phyloP scores from a whole-genome alignment of 2,329 filamentous ascomycete genomes.

The Rugonectria rugulosa region DNA sequence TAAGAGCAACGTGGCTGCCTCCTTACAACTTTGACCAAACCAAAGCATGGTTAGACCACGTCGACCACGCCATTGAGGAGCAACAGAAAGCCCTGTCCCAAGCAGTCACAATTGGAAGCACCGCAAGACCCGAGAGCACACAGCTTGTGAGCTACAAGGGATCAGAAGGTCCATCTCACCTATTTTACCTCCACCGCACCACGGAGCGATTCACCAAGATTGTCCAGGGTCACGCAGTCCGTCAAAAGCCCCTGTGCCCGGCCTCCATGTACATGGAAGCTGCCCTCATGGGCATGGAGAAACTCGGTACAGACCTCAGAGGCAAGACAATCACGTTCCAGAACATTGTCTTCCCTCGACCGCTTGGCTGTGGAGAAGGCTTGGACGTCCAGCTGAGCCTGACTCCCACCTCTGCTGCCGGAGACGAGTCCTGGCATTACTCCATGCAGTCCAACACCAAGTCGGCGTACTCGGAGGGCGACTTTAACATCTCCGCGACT shows the following conservation, averaged over 20 bases:
- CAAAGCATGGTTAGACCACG: constrained; percentile 27
- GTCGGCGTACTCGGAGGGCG: constrained; percentile 18
- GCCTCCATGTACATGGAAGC: constrained; percentile 35
- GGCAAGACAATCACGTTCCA: constrained; percentile 22
- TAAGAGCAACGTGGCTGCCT: constrained; percentile 24
- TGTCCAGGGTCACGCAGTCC: constrained; percentile 28
- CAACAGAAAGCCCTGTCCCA: background rate
- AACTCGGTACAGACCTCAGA: constrained; percentile 15
- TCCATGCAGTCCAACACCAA: constrained; percentile 10
- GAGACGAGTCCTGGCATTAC: constrained; percentile 20
- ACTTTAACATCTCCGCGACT: constrained; percentile 9
- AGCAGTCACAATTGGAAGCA: background rate
- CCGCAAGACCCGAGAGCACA: background rate
- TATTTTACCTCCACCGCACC: constrained; percentile 15
- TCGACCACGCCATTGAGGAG: constrained; percentile 21
- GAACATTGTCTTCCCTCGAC: constrained; percentile 21
- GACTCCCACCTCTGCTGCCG: background rate
- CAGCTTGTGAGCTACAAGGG: constrained; percentile 19
- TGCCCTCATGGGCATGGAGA: constrained; percentile 22
- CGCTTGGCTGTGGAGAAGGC: constrained; percentile 15
- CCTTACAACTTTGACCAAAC: constrained; percentile 27
- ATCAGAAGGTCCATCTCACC: constrained; percentile 11
- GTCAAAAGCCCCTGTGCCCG: constrained; percentile 27
- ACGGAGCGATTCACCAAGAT: constrained; percentile 24
- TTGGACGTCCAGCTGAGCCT: constrained; percentile 13